Base-by-base conservation (phyloP, 441 rosid genomes). In the Aleurites moluccanus region DNA sequence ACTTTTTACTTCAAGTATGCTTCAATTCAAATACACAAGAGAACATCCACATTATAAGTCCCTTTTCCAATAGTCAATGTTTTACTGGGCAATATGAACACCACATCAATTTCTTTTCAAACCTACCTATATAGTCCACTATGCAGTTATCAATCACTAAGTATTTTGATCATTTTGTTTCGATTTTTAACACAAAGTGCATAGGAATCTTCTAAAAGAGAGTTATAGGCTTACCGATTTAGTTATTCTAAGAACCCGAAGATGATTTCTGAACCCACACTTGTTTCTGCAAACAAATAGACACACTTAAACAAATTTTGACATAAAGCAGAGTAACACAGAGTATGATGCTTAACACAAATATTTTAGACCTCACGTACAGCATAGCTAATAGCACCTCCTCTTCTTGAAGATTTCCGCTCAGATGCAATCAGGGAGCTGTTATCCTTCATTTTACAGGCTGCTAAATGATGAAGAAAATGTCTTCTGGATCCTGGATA, bases 181-280 rank as follows among this genome's bases (percentile, higher is more conserved):
- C 1, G 1, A 20, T 14, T 65, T 44, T 44, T 21, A 52, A 69
- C 20, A 69, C 2, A 67, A n/a, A n/a, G 47, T 9, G 27, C 44
- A 33, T 33, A 69, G n/a, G 61, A 15, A 69, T 33, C n/a, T 69
- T 35, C 20, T 9, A 28, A 53, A 33, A 4, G 42, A 42, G 44
- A 60, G 67, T 20, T 49, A 49, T n/a, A 49, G 30, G 62, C 69
- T 73, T 33, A 73, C 75, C 69, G 33, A 18, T 15, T 50, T 53
- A 49, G 49, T 62, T 59, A 13, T 50, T 70, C 85, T 84, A 89
- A 61, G 88, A 80, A 71, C 86, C 94, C 0, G 87, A 77, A 69
- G 86, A 73, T 72, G 94, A 79, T 74, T 91, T 92, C 77, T 90
- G 94, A 70, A 92, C 85, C 98, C 98, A 91, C 69, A 86, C 87